Conservation (phyloP, 805 yeast genomes). For the Wickerhamiella domercqiae region DNA sequence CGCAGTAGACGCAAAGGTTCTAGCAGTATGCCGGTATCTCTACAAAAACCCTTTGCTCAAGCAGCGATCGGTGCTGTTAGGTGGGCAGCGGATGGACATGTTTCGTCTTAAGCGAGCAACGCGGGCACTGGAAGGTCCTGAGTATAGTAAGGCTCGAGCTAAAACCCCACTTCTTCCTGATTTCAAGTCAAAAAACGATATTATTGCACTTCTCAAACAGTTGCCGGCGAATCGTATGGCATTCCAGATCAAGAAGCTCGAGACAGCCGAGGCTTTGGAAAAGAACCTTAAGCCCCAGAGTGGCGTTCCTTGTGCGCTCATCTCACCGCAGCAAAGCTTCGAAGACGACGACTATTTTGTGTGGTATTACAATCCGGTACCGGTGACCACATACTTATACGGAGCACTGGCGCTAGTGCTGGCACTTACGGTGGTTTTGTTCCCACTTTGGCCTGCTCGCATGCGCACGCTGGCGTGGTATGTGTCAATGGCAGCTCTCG, state of each 20-base stretch:
- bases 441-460: slow-evolving; percentile 90
- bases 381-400: slow-evolving; percentile 44
- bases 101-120: slow-evolving; percentile 70
- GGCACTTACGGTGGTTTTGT: slow-evolving; percentile 50
- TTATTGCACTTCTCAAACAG: slow-evolving; percentile 45
- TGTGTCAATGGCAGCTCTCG: slow-evolving; percentile 59
- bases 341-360: slow-evolving; percentile 45
- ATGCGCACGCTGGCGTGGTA: slow-evolving; percentile 90
- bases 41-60: slow-evolving; percentile 55
- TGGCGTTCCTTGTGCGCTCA: slow-evolving; percentile 31
- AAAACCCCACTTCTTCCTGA: slow-evolving; percentile 32
- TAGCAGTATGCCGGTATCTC: slow-evolving; percentile 56
- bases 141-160: slow-evolving; percentile 39
- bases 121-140: slow-evolving; percentile 61
- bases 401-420: slow-evolving; percentile 34
- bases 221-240: slow-evolving; percentile 62
- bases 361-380: slow-evolving; percentile 69
- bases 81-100: slow-evolving; percentile 59
- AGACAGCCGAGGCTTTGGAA: slow-evolving; percentile 41
- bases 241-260: slow-evolving; percentile 60
- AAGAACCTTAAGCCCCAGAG: slow-evolving; percentile 59
- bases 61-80: slow-evolving; percentile 65
- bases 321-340: slow-evolving; percentile 26
- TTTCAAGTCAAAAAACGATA: slow-evolving; percentile 37
- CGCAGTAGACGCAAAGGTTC: slow-evolving; percentile 36